Percentiles rank a stretch among this genome's conserved stretches.
Conservation (phyloP, 495 filamentous ascomycete species). For the Podospora conica region DNA sequence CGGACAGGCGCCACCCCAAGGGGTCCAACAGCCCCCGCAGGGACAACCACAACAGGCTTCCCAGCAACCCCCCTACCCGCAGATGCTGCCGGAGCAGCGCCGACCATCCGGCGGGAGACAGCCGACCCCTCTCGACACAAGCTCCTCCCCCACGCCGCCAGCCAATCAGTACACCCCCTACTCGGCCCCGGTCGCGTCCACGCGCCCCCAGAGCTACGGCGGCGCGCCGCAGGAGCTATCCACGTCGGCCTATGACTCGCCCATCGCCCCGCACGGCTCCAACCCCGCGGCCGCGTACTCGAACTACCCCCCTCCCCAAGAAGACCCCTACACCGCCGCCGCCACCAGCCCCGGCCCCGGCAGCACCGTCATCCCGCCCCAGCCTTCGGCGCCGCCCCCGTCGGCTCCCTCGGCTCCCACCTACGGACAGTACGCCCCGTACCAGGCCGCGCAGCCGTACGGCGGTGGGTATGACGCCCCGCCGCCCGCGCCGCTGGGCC, state of each 20-base stretch:
- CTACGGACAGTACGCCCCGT: conserved; percentile 3
- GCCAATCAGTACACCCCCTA: conserved; percentile 37
- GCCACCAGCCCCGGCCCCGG: conserved; percentile 26
- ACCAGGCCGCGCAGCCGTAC: conserved; percentile 25
- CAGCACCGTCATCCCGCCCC: conserved; percentile 22
- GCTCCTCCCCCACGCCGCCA: conserved; percentile 36
- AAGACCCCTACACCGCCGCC: conserved; percentile 44
- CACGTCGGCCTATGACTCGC: conserved; percentile 78
- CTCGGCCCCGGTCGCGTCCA: conserved; percentile 38
- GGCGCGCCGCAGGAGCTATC: conserved; percentile 73
- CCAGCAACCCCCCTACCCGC: conserved; percentile 36
- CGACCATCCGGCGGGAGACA: conserved; percentile 37
- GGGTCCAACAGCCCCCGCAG: conserved; percentile 32
- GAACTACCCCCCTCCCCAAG: conserved; percentile 45
- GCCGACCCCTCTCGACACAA: conserved; percentile 42
- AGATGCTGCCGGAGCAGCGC: conserved; percentile 28
- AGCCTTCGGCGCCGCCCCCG: conserved; percentile 21
- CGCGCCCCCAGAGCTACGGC: conserved; percentile 63
- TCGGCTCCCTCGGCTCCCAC: conserved; percentile 17
- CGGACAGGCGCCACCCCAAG: conserved; percentile 22
- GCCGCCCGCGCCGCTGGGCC: conserved; percentile 37
- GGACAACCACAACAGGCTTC: conserved; percentile 30
- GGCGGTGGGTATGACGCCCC: conserved; percentile 15
- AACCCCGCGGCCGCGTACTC: conserved; percentile 47
- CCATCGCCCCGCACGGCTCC: conserved; percentile 53